Evolutionary conservation across 148 eudicot species (phyloP).

Genomic region (Salicornia ramosissima): DNA sequence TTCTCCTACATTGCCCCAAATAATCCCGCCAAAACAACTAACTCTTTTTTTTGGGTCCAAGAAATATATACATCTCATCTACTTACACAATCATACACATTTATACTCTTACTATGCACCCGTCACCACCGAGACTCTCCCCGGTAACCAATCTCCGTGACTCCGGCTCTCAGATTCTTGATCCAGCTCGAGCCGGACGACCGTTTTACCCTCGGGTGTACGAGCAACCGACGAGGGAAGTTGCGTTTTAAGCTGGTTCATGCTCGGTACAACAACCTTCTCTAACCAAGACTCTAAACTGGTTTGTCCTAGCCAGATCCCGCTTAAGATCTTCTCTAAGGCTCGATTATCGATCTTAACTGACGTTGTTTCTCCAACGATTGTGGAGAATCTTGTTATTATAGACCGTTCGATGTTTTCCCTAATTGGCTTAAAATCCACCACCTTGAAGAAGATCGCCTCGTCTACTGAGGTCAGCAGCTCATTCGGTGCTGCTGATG

Average conservation of each 20-base stretch:
- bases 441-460: conserved; percentile 64
- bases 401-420: conserved; percentile 50
- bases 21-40: conserved; percentile 30
- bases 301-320: conserved; percentile 62
- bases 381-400: conserved; percentile 31
- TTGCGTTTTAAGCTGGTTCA: conserved; percentile 39
- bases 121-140: conserved; percentile 33
- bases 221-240: conserved; percentile 18
- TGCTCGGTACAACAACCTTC: conserved; percentile 50
- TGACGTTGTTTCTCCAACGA: conserved; percentile 40
- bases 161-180: conserved; percentile 31
- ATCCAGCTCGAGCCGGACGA: conserved; percentile 48
- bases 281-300: conserved; percentile 64
- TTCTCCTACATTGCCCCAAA: conserved; percentile 25
- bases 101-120: conserved; percentile 26
- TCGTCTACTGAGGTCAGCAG: conserved; percentile 50
- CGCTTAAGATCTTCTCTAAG: conserved; percentile 67
- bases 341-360: conserved; percentile 58
- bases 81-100: conserved; percentile 15
- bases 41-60: conserved; percentile 20
- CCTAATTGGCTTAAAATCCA: conserved; percentile 38
- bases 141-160: conserved; percentile 60
- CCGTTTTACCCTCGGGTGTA: conserved; percentile 18
- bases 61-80: conserved; percentile 33
- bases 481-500: conserved; percentile 45